Conservation (phyloP, 2,329 filamentous ascomycete species). For the Aureobasidium mangrovei region DNA sequence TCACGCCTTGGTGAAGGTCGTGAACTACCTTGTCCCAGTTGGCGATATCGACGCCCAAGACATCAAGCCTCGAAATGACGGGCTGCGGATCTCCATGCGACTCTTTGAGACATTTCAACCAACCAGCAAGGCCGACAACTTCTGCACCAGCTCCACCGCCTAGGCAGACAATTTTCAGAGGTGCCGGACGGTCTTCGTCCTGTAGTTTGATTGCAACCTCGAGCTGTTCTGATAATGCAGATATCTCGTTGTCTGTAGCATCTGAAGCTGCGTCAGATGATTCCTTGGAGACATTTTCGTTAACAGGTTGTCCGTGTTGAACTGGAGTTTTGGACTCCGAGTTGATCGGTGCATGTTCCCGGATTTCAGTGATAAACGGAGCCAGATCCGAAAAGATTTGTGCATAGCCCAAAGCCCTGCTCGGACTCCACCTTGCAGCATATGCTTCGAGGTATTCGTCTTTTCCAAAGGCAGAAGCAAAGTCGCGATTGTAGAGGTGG, state of each 20-base stretch:
- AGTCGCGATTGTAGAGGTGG: slow-evolving; percentile 79
- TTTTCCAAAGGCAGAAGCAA: slow-evolving; percentile 65
- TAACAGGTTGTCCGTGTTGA: background rate
- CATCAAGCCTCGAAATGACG: slow-evolving; percentile 24
- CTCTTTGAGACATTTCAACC: slow-evolving; percentile 29
- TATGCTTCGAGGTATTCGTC: slow-evolving; percentile 70
- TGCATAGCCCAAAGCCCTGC: slow-evolving; percentile 74
- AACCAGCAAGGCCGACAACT: slow-evolving; percentile 54
- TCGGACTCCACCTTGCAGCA: slow-evolving; percentile 83
- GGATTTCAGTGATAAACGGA: background rate
- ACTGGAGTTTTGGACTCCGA: background rate
- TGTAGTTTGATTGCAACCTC: background rate
- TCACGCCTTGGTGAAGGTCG: slow-evolving; percentile 50
- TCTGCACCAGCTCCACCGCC: slow-evolving; percentile 60
- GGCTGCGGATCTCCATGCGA: slow-evolving; percentile 3
- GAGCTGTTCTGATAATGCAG: background rate
- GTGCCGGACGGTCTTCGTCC: background rate
- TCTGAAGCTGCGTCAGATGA: too few species aligned
- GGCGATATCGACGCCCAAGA: slow-evolving; percentile 72
- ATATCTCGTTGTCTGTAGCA: background rate
- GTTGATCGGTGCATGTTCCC: background rate
- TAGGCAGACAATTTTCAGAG: slow-evolving; percentile 44
- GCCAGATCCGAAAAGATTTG: slow-evolving; percentile 41
- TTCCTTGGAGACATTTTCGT: too few species aligned
- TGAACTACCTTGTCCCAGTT: slow-evolving; percentile 61